Percentiles rank a stretch among this genome's conserved stretches.
Conservation (phyloP, 768 basidiomycete species). For the Epithele typhae region DNA sequence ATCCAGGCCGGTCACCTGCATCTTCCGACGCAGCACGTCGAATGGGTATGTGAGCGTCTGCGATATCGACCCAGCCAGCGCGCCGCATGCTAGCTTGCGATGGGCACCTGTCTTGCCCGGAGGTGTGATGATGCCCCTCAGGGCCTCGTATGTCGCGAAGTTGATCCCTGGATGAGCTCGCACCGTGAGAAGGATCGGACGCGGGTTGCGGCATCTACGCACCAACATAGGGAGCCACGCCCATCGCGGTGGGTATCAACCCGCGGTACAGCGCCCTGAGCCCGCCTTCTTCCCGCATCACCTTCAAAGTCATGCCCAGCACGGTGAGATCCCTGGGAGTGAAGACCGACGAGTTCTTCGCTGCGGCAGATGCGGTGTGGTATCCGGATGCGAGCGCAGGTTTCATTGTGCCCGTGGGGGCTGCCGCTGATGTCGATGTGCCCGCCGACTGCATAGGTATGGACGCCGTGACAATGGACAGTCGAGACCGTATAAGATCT, state of each 20-base stretch:
- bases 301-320: conserved; percentile 85
- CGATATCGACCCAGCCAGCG: conserved; percentile 86
- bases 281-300: conserved; percentile 91
- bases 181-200: conserved; percentile 3
- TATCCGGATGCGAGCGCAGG: conserved; percentile 46
- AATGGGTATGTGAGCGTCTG: conserved; percentile 96
- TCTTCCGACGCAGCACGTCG: conserved; percentile 91
- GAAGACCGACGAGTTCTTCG: conserved; percentile 32
- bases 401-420: conserved; percentile 23
- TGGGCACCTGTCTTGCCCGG: conserved; percentile 67
- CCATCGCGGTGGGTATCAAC: conserved; percentile 75
- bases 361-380: conserved; percentile 45
- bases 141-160: conserved; percentile 88
- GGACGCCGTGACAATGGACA: conserved; percentile 92
- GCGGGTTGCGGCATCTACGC: conserved; percentile 1
- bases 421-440: conserved; percentile 19
- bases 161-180: conserved; percentile 53
- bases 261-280: conserved; percentile 84
- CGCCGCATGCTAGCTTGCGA: conserved; percentile 81
- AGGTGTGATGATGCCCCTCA: conserved; percentile 73
- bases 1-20: conserved; percentile 88
- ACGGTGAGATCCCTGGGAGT: conserved; percentile 61
- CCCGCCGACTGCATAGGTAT: conserved; percentile 32
- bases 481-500: conserved; percentile 87
- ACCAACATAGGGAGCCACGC: conserved; percentile 83